Evolutionary conservation across 257 asterid species (phyloP), one percentile per base, ranked within the genome.

Genomic region (Sherardia arvensis): DNA sequence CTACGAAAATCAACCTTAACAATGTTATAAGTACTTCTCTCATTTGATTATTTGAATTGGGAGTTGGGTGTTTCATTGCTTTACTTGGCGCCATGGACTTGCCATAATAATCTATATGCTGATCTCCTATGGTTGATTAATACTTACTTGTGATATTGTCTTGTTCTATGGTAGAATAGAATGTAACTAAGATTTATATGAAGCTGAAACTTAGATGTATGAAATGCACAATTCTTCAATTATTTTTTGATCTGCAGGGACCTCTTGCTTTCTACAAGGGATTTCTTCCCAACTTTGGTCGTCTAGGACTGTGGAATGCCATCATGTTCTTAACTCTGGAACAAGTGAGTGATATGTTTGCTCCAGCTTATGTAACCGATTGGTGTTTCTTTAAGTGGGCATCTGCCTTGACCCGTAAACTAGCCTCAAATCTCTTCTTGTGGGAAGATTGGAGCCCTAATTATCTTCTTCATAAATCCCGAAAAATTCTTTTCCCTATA

Each of bases 241-340:
- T 38, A 26, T 18, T 40, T 66, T 30, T 18, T 61, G n/a, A 30
- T n/a, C 47, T 29, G 61, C 95, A 90, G 97, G 97, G 97, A 30
- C 67, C 80, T 56, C 61, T 74, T 23, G 96, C 97, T 61, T 84
- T 90, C 63, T 90, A 90, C 77, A 87, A 90, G 79, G 97, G 97
- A 28, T 90, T 90, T 82, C 69, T 90, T 53, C 95, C 91, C 59
- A 90, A 87, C 75, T 85, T 85, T 59, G 79, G 76, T 11, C 93
- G 97, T 60, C 81, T 90, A 43, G 97, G 97, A 54, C 70, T 83
- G 29, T 87, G 95, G 96, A 90, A 90, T 58, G 95, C 79, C 58
- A 81, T 90, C 79, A 90, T 90, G 96, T 90, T 87, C 76, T 78
- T 87, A 79, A 84, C 82, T 34, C 67, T 87, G 23, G 97, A 90